Base-by-base conservation (phyloP, 208 protist genomes). In the Kentomonas sorsogonicus region DNA sequence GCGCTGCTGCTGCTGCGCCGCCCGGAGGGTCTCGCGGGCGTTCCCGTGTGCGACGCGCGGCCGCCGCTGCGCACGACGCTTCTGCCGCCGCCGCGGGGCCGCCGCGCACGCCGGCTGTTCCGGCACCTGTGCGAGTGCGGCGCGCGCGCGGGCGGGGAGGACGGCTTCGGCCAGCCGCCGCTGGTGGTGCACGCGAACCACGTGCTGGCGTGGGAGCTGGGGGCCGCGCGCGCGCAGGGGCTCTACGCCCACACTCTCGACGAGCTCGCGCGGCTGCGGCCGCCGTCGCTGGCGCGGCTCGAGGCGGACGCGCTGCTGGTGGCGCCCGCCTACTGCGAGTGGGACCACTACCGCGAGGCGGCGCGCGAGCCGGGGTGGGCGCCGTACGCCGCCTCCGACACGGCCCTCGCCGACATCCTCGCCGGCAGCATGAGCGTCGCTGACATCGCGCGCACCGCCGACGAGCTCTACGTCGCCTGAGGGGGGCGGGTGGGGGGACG, bases 301-400 rank as follows among this genome's bases (percentile, higher is more conserved):
- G 60, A 72, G n/a, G 74, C 80, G 33, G 30, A 53, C n/a, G 61
- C 74, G 39, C 72, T 73, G 15, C 53, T 89, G 25, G 22, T 92
- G n/a, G 69, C 61, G 29, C 20, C 5, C 23, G 63, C 61, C 3
- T 80, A 79, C 63, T 76, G 60, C n/a, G 78, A 92, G 66, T 92
- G 85, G 85, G 85, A 89, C 55, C 79, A 77, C 70, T 89, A 78
- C 80, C 71, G 69, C 3, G 79, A 92, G 57, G 69, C 81, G 16
- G 44, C 74, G 16, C 56, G 65, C 34, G 85, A 92, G 63, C 85
- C 85, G 0, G 85, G 78, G 10, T 89, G 80, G 77, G 65, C 74
- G 44, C 48, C 76, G 60, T 74, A 79, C 54, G 25, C 41, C 13
- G 76, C 57, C 10, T 67, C 73, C 23, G 80, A 79, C 40, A 59